Conservation (phyloP, 1,284 basidiomycete genomes). For the Sanguinoderma infundibulare region DNA sequence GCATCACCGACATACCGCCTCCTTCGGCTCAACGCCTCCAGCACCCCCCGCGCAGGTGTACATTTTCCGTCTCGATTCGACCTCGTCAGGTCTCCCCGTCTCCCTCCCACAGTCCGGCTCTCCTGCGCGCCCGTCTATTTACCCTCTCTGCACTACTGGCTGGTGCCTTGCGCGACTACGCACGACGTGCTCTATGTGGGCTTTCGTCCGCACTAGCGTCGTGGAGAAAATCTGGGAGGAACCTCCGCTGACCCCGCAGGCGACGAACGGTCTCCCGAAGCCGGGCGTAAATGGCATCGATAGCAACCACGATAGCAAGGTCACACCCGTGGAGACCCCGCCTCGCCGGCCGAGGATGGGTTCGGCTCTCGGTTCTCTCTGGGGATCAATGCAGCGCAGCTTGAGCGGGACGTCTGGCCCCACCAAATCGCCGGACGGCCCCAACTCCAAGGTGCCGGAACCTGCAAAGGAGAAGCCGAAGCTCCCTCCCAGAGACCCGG, state of each 20-base stretch:
- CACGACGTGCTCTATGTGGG: conserved; percentile 91
- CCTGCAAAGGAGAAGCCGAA: conserved; percentile 20
- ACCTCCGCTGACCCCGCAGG: conserved; percentile 41
- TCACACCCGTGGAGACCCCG: conserved; percentile 29
- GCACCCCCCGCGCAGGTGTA: conserved; percentile 49
- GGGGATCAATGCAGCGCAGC: conserved; percentile 39
- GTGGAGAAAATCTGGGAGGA: conserved; percentile 89
- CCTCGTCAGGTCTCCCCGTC: conserved; percentile 35
- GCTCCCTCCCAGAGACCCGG: conserved; percentile 26
- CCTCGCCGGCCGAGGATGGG: conserved; percentile 38
- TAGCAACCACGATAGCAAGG: conserved; percentile 22
- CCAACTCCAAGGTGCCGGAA: conserved; percentile 1
- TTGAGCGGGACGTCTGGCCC: conserved; percentile 30
- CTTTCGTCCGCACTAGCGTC: conserved; percentile 82
- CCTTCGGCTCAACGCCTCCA: conserved; percentile 35
- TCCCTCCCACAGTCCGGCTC: conserved; percentile 31
- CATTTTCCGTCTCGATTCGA: conserved; percentile 59
- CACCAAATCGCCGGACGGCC: conserved; percentile 9
- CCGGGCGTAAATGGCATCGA: conserved; percentile 22
- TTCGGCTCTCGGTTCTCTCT: conserved; percentile 33
- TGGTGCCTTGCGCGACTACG: conserved; percentile 84
- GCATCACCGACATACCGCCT: conserved; percentile 26
- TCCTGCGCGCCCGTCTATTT: conserved; percentile 38
- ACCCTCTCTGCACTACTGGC: conserved; percentile 76
- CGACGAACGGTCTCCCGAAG: conserved; percentile 30